phyloP scores from a whole-genome alignment of 2,329 filamentous ascomycete genomes.

The Alternaria novae-zelandiae region DNA sequence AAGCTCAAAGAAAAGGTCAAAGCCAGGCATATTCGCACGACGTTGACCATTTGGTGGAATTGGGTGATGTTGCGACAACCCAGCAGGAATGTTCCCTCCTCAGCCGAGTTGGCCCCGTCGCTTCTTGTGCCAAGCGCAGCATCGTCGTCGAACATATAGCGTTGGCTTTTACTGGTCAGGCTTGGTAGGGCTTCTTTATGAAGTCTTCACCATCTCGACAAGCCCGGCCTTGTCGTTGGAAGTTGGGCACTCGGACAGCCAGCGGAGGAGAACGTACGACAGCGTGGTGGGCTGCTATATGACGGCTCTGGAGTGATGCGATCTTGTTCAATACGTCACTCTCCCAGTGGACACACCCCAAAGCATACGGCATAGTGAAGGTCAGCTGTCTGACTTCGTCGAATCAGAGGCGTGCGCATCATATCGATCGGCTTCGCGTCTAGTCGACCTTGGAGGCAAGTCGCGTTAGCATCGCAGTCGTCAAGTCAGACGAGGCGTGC shows the following conservation, averaged over 20 bases:
- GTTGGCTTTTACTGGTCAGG: background rate
- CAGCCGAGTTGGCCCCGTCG: background rate
- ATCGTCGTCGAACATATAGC: background rate
- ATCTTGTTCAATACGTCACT: background rate
- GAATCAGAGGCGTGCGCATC: background rate
- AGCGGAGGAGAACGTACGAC: background rate
- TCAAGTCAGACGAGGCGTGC: background rate
- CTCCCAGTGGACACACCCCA: background rate
- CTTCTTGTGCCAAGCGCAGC: background rate
- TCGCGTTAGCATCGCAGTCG: background rate
- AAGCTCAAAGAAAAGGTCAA: background rate
- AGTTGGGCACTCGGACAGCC: background rate
- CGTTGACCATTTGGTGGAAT: background rate
- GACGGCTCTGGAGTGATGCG: background rate
- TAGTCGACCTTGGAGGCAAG: background rate
- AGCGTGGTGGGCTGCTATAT: background rate
- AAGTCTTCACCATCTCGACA: background rate
- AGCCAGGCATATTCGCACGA: background rate
- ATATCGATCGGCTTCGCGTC: background rate
- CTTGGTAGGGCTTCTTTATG: background rate
- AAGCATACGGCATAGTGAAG: background rate
- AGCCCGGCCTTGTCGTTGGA: background rate
- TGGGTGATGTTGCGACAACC: background rate
- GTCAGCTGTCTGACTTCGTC: background rate
- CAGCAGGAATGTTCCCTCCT: background rate